Percentiles rank a stretch among this genome's conserved stretches.
These are phyloP conservation scores for Epichloe hybrida DNA, from an alignment of 2,329 filamentous ascomycete genomes.

Conservation along the genomic window DNA sequence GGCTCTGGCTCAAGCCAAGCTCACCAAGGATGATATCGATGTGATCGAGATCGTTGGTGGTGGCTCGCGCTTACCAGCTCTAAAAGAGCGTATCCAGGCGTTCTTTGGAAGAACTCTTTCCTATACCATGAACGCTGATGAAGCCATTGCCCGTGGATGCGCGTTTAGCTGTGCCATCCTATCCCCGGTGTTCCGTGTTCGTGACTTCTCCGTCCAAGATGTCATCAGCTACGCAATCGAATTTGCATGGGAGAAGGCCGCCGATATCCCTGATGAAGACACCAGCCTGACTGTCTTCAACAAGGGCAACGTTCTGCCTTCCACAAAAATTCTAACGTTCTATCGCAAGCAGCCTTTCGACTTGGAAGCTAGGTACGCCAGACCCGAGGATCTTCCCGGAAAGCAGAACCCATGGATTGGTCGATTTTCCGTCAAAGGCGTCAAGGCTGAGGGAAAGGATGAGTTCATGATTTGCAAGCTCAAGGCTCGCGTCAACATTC, in stretches of 20 bases:
- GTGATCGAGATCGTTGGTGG: constrained; percentile 87
- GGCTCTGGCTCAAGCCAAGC: constrained; percentile 84
- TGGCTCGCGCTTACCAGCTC: constrained; percentile 79
- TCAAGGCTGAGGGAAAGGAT: constrained; percentile 83
- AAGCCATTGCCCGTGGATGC: constrained; percentile 88
- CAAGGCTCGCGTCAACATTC: constrained; percentile 91
- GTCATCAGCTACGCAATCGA: constrained; percentile 97
- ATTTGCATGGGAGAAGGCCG: constrained; percentile 97
- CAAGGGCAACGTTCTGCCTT: constrained; percentile 91
- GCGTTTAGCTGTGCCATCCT: constrained; percentile 97
- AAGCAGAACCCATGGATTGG: constrained; percentile 93
- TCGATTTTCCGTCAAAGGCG: constrained; percentile 93
- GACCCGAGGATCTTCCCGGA: constrained; percentile 74
- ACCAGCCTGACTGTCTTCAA: constrained; percentile 95
- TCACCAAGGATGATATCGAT: constrained; percentile 87
- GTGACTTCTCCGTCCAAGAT: constrained; percentile 95
- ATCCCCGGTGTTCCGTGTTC: constrained; percentile 94
- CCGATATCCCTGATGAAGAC: constrained; percentile 96
- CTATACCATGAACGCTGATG: constrained; percentile 96
- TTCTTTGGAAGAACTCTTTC: constrained; percentile 91
- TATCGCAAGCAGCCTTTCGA: constrained; percentile 98
- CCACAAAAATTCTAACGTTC: constrained; percentile 98
- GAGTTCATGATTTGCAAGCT: constrained; percentile 99
- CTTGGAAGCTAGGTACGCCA: constrained; percentile 84
- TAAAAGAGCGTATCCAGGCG: constrained; percentile 78